Conservation (phyloP, 352 stramenopile species). For the Plasmopara viticola region DNA sequence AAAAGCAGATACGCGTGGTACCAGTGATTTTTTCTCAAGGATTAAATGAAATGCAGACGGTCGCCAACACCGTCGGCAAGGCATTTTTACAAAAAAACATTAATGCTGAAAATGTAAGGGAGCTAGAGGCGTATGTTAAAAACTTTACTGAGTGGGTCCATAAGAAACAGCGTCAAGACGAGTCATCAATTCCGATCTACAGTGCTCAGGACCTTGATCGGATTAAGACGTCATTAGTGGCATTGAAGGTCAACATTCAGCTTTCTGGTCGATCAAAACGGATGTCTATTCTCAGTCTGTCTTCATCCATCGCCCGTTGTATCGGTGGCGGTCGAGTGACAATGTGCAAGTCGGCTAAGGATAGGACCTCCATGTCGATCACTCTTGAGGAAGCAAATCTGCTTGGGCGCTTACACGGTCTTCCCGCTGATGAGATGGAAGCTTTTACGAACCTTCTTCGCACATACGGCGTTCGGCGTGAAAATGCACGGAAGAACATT, state of each 20-base stretch:
- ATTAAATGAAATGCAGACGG: slow-evolving; percentile 92
- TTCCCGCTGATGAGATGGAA: slow-evolving; percentile 44
- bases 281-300: slow-evolving; percentile 76
- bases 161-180: slow-evolving; percentile 23
- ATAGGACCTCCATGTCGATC: slow-evolving; percentile 96
- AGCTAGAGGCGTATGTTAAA: slow-evolving; percentile 52
- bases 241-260: slow-evolving; percentile 38
- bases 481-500: slow-evolving; percentile 87
- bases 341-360: slow-evolving; percentile 97
- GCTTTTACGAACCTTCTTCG: slow-evolving; percentile 60
- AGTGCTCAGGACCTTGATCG: slow-evolving; percentile 24
- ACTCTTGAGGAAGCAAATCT: slow-evolving; percentile 89
- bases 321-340: slow-evolving; percentile 89
- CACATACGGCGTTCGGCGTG: slow-evolving; percentile 68
- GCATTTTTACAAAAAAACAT: slow-evolving; percentile 76
- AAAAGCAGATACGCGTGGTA: slow-evolving; percentile 52
- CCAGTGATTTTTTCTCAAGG: slow-evolving; percentile 84
- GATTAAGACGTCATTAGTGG: slow-evolving; percentile 28
- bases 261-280: slow-evolving; percentile 56
- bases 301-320: slow-evolving; percentile 55
- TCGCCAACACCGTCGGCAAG: slow-evolving; percentile 85
- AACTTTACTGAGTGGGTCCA: slow-evolving; percentile 34
- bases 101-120: slow-evolving; percentile 62
- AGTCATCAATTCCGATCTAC: slow-evolving; percentile 18
- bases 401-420: slow-evolving; percentile 47